Conservation (phyloP, 225 moss, liverwort and hornwort genomes). For the Pseudoscleropodium purum region DNA sequence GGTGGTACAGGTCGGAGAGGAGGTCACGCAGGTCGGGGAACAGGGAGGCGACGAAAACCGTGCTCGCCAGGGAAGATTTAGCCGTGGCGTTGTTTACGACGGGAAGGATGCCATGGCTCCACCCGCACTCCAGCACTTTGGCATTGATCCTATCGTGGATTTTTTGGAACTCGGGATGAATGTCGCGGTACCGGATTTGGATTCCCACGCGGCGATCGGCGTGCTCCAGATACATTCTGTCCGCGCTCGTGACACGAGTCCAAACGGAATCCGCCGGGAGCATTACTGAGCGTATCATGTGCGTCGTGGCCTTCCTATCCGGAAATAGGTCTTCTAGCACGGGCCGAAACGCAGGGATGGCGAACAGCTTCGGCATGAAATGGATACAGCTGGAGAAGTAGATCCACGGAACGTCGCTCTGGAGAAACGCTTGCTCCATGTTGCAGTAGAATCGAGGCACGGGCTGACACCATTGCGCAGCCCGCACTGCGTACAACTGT, state of each 20-base stretch:
- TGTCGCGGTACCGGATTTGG: constrained; percentile 54
- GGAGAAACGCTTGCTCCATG: constrained; percentile 54
- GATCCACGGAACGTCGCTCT: constrained; percentile 45
- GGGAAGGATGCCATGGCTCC: constrained; percentile 30
- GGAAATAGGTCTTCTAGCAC: constrained; percentile 60
- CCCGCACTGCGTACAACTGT: constrained; percentile 5
- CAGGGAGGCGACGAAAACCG: constrained; percentile 52
- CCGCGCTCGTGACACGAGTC: constrained; percentile 34
- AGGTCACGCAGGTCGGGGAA: constrained; percentile 43
- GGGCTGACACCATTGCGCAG: constrained; percentile 46
- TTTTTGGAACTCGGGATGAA: background rate
- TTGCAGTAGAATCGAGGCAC: constrained; percentile 53
- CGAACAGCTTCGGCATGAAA: constrained; percentile 64
- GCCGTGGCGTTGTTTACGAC: background rate
- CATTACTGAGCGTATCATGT: constrained; percentile 49
- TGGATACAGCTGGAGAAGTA: constrained; percentile 61
- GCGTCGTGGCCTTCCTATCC: constrained; percentile 44
- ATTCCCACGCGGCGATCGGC: constrained; percentile 53
- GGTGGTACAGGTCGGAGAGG: constrained; percentile 25
- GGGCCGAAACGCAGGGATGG: constrained; percentile 56
- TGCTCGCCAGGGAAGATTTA: background rate
- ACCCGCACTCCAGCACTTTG: constrained; percentile 38
- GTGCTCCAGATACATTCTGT: constrained; percentile 29
- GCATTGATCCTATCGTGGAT: constrained; percentile 29
- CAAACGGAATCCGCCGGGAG: constrained; percentile 42